Evolutionary conservation across 495 filamentous ascomycete genomes (phyloP).

Genomic region (Aspergillus olivimuriae): DNA sequence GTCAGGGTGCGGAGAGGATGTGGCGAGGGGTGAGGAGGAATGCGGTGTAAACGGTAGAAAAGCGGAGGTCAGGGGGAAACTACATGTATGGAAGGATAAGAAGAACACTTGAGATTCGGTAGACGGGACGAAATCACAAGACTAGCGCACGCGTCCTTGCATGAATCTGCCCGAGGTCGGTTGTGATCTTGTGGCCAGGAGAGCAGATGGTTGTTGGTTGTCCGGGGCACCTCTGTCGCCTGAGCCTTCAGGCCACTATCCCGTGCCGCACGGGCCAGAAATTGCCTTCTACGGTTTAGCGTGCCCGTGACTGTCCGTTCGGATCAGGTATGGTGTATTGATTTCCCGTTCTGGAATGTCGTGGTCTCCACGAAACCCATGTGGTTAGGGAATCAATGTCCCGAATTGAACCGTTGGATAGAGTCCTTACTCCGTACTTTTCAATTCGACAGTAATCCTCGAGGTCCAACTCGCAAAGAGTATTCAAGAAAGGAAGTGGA

Average conservation of each 20-base stretch:
- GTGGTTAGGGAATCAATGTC: too few species aligned
- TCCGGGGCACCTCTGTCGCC: constrained; percentile 8
- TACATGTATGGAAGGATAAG: too few species aligned
- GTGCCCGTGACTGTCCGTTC: background rate
- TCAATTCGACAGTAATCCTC: too few species aligned
- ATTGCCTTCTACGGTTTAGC: constrained; percentile 5
- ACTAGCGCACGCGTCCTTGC: background rate
- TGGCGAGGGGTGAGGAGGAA: constrained; percentile 12
- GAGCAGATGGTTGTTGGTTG: constrained; percentile 4
- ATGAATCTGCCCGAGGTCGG: constrained; percentile 11
- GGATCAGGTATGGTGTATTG: background rate
- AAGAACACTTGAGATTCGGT: too few species aligned
- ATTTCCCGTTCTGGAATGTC: too few species aligned
- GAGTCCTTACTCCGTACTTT: too few species aligned
- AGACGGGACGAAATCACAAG: constrained; percentile 24
- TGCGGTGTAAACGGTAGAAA: constrained; percentile 2
- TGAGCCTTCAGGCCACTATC: constrained; percentile 11
- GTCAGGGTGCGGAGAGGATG: constrained; percentile 17
- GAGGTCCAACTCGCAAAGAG: too few species aligned
- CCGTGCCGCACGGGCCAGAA: background rate
- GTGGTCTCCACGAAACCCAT: too few species aligned
- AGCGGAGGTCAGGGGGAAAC: constrained; percentile 4
- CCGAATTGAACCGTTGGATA: too few species aligned
- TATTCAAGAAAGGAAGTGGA: background rate
- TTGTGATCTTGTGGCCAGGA: constrained; percentile 5